Conservation (phyloP, 495 filamentous ascomycete species). For the Penicillium maclennaniae region DNA sequence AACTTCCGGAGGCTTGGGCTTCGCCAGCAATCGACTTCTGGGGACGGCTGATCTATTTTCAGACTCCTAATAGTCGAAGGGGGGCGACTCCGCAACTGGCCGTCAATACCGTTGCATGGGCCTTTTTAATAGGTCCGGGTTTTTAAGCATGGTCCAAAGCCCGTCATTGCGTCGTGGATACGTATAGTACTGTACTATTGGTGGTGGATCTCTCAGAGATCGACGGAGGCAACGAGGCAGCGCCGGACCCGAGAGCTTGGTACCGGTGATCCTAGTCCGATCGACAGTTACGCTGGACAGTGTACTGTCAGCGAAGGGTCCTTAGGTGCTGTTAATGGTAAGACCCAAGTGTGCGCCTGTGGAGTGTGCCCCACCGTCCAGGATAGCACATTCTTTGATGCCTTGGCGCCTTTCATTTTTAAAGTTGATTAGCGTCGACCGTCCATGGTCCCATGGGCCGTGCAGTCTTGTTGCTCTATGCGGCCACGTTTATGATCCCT, state of each 20-base stretch:
- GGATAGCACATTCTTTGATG: conserved; percentile 17
- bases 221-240: not conserved
- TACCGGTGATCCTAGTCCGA: not conserved
- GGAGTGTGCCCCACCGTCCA: conserved; percentile 14
- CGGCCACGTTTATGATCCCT: not conserved
- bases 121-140: not conserved
- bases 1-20: not conserved
- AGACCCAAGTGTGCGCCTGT: not conserved
- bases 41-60: not conserved
- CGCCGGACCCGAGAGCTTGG: not conserved
- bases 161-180: too few relatives aligned
- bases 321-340: not conserved
- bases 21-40: not conserved
- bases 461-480: conserved; percentile 11
- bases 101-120: not conserved
- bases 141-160: not conserved
- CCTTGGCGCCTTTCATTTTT: conserved; percentile 5
- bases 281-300: not conserved
- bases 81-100: not conserved
- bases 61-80: not conserved
- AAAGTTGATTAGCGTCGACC: conserved; percentile 18
- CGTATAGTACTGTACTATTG: too few relatives aligned
- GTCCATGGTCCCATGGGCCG: conserved; percentile 17
- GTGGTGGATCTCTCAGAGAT: not conserved
- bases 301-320: not conserved